A percentile compares a stretch with the other conserved stretches of the same genome.
These are phyloP conservation scores for Aspergillus brasiliensis DNA, from an alignment of 2,329 filamentous ascomycete genomes.

Conservation along the genomic window DNA sequence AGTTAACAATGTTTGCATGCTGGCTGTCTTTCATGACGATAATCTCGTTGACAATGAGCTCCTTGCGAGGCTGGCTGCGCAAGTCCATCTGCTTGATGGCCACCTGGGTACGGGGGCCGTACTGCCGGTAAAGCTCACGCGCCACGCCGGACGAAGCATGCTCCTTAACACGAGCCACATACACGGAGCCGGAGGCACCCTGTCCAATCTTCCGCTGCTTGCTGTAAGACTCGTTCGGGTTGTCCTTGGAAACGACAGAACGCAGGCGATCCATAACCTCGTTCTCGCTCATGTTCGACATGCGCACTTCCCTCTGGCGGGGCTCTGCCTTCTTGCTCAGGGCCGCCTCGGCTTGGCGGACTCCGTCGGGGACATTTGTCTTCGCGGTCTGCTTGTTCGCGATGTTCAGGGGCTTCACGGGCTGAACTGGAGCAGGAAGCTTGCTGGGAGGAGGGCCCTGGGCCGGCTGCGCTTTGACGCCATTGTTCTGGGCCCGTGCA, in stretches of 20 bases:
- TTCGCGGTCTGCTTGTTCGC: conserved; percentile 63
- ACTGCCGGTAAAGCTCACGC: conserved; percentile 73
- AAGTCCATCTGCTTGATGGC: conserved; percentile 99
- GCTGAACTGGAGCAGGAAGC: conserved; percentile 58
- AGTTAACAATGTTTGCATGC: conserved; percentile 98
- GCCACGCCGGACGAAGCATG: conserved; percentile 79
- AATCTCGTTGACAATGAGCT: conserved; percentile 98
- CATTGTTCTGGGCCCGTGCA: conserved; percentile 50
- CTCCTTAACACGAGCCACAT: conserved; percentile 94
- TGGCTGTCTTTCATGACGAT: conserved; percentile 99
- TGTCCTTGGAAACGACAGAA: conserved; percentile 92
- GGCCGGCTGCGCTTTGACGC: conserved; percentile 40
- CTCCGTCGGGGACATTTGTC: conserved; percentile 59
- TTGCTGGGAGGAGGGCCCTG: conserved; percentile 58
- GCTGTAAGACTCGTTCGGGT: conserved; percentile 91
- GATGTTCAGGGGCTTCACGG: conserved; percentile 78
- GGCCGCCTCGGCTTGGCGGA: conserved; percentile 88
- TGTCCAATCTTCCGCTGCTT: conserved; percentile 99
- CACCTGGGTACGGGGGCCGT: conserved; percentile 82
- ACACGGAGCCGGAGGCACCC: conserved; percentile 95
- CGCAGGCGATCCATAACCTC: conserved; percentile 97
- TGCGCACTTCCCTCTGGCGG: conserved; percentile 88
- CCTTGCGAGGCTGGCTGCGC: conserved; percentile 93
- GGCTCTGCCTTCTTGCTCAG: conserved; percentile 78
- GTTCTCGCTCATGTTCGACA: conserved; percentile 96